A percentile compares a stretch with the other conserved stretches of the same genome.
These are phyloP conservation scores for Cyanodermella asteris DNA, from an alignment of 2,329 filamentous ascomycete genomes.

Conservation along the genomic window DNA sequence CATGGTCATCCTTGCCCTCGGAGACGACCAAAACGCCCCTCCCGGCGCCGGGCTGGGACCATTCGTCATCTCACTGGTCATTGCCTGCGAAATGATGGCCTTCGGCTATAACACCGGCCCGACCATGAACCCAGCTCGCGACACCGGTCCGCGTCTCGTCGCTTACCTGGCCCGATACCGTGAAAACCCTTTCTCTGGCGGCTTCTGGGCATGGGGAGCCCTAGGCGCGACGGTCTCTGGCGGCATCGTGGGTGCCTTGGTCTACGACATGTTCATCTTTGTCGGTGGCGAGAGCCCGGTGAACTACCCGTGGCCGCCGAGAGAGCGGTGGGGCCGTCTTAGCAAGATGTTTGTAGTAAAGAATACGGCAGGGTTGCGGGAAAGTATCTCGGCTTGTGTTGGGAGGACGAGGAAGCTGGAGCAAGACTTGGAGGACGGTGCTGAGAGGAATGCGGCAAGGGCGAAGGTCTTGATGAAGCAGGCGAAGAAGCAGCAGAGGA, in stretches of 20 bases:
- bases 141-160: constrained; percentile 16
- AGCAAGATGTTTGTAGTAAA: too few relatives aligned
- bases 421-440: too few relatives aligned
- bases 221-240: constrained; percentile 16
- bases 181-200: constrained; percentile 10
- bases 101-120: constrained; percentile 18
- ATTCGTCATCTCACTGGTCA: too few relatives aligned
- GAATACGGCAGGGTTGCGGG: not conserved
- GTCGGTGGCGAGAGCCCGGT: constrained; percentile 17
- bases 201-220: constrained; percentile 17
- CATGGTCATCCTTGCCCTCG: constrained; percentile 15
- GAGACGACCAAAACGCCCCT: constrained; percentile 22
- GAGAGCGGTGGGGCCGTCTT: too few relatives aligned
- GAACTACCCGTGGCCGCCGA: too few relatives aligned
- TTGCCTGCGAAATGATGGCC: too few relatives aligned
- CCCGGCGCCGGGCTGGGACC: constrained; percentile 22
- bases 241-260: constrained; percentile 12
- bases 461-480: too few relatives aligned
- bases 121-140: constrained; percentile 15
- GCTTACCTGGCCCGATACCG: constrained; percentile 15
- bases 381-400: too few relatives aligned
- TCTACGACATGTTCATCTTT: constrained; percentile 18
- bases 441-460: too few relatives aligned
- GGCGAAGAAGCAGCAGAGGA: too few relatives aligned
- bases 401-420: too few relatives aligned